Evolutionary conservation across 2,329 filamentous ascomycete genomes (phyloP), one percentile per base, ranked within the genome.

Genomic region (Fusarium temperatum): DNA sequence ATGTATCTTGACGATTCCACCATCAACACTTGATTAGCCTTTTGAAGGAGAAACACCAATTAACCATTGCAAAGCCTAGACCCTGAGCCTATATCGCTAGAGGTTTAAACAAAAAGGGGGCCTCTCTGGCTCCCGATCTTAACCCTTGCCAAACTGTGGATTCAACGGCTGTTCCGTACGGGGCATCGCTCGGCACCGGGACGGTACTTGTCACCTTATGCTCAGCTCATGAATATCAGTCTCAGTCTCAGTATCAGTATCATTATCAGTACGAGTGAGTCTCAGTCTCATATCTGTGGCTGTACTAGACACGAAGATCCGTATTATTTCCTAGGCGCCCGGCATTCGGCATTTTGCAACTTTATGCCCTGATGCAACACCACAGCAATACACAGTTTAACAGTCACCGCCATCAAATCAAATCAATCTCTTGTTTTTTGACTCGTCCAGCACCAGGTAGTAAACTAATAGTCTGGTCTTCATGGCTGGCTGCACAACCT

Each of bases 191-290:
- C 72, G 72, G 72, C 71, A 72, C 72, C 74, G 72, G 66, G 51
- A 75, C 76, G 70, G 75, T 75, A 77, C 74, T 75, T 73, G 65
- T 78, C 76, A 78, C 75, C 74, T 72, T 60, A 73, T 56, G 42
- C 65, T 77, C 72, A 69, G 62, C 71, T 71, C 72, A 74, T 66
- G 30, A 44, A 70, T 41, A 55, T 47, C 57, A 41, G 28, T 41
- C n/a, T 45, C 28, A 44, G 28, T 50, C 15, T 28, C 18, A 28
- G 24, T 28, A 14, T 22, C 24, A 42, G 17, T 36, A 20, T 38
- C 38, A 32, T 35, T 35, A 35, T 36, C 35, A 36, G 26, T 45
- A 45, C n/a, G 22, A 51, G 47, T 32, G 28, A 51, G 47, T 51
- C 22, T 24, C 48, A 44, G 24, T 54, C 24, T 48, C 56, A 48